Evolutionary conservation across 768 basidiomycete species (phyloP).

Genomic region (Pleurotus ostreatus): DNA sequence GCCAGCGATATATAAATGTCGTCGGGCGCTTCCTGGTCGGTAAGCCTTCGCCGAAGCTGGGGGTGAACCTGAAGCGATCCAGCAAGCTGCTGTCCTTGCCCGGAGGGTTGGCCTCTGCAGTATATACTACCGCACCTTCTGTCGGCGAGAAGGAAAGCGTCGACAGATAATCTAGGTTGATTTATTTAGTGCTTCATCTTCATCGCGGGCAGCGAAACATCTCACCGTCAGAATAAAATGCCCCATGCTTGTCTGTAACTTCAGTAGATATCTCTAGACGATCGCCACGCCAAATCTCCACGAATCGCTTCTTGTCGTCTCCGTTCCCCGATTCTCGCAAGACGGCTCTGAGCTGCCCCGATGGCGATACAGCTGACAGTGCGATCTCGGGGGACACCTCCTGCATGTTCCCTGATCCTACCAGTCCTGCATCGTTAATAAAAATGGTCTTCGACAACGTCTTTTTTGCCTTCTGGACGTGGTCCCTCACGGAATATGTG

Average conservation of each 20-base stretch:
- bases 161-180: slow-evolving; percentile 42
- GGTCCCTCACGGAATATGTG: slow-evolving; percentile 45
- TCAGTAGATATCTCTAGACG: slow-evolving; percentile 44
- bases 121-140: slow-evolving; percentile 51
- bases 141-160: slow-evolving; percentile 51
- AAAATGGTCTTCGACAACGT: slow-evolving; percentile 37
- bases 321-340: slow-evolving; percentile 35
- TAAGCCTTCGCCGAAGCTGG: slow-evolving; percentile 64
- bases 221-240: slow-evolving; percentile 62
- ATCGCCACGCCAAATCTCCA: slow-evolving; percentile 56
- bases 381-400: slow-evolving; percentile 19
- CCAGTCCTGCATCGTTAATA: slow-evolving; percentile 13
- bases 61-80: slow-evolving; percentile 48
- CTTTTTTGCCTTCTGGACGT: slow-evolving; percentile 44
- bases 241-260: slow-evolving; percentile 53
- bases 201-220: not conserved
- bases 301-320: slow-evolving; percentile 37
- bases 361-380: slow-evolving; percentile 36
- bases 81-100: slow-evolving; percentile 16
- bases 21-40: slow-evolving; percentile 46
- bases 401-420: slow-evolving; percentile 22
- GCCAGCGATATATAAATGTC: slow-evolving; percentile 53
- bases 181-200: not conserved
- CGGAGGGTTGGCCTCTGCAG: slow-evolving; percentile 49
- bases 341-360: slow-evolving; percentile 36